Evolutionary conservation across 768 basidiomycete genomes (phyloP).

Genomic region (Russula abietina): DNA sequence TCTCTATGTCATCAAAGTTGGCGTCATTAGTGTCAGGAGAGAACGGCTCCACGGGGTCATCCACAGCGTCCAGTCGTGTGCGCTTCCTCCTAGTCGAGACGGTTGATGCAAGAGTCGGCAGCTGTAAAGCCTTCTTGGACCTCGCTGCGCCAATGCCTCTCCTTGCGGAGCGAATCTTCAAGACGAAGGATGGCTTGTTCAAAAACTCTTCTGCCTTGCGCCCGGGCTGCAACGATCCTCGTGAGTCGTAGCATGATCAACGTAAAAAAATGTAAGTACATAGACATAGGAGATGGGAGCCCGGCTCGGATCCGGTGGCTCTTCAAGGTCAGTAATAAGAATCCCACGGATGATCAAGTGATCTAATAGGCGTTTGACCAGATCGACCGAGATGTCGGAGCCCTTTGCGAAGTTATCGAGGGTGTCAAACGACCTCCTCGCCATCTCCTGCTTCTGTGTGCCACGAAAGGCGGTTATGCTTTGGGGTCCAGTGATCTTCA

Average conservation of each 20-base stretch:
- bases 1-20: slow-evolving; percentile 15
- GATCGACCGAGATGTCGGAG: not conserved
- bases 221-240: slow-evolving; percentile 9
- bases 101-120: not conserved
- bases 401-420: slow-evolving; percentile 16
- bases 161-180: slow-evolving; percentile 14
- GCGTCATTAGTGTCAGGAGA: slow-evolving; percentile 3
- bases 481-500: slow-evolving; percentile 15
- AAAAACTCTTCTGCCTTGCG: slow-evolving; percentile 11
- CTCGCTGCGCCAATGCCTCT: not conserved
- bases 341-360: slow-evolving; percentile 7
- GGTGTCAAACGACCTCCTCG: not conserved
- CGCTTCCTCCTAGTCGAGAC: slow-evolving; percentile 14
- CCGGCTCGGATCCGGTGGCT: not conserved
- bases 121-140: not conserved
- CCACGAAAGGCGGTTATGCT: slow-evolving; percentile 21
- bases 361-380: slow-evolving; percentile 17
- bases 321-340: slow-evolving; percentile 6
- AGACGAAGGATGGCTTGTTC: not conserved
- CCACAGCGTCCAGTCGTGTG: not conserved
- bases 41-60: slow-evolving; percentile 17
- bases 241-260: not conserved
- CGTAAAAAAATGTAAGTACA: not conserved
- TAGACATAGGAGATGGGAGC: slow-evolving; percentile 17
- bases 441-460: slow-evolving; percentile 9